phyloP scores from a whole-genome alignment of 2,329 filamentous ascomycete genomes.

The Drechslerella coelobrocha region DNA sequence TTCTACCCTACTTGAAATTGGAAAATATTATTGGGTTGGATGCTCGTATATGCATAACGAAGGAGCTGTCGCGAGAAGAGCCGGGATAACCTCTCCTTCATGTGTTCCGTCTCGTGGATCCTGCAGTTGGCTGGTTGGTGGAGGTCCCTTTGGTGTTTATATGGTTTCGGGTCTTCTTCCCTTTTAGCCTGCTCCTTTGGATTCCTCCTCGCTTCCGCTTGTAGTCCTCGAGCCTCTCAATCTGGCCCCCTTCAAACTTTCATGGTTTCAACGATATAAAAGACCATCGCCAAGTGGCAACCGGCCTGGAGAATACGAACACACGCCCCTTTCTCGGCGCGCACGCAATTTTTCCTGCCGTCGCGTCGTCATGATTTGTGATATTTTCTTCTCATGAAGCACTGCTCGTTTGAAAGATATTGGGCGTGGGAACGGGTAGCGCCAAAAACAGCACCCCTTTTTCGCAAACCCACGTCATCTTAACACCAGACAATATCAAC shows the following conservation, averaged over 20 bases:
- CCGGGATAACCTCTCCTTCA: no score
- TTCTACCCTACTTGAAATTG: no score
- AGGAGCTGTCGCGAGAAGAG: no score
- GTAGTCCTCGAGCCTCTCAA: no score
- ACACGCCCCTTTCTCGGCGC: slow-evolving; percentile 13
- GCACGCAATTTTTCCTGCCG: slow-evolving; percentile 28
- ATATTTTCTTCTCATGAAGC: slow-evolving; percentile 23
- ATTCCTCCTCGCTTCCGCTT: slow-evolving; percentile 7
- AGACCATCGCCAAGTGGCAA: slow-evolving; percentile 8
- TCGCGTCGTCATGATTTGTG: slow-evolving; percentile 9
- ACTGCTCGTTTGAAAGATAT: slow-evolving; percentile 41
- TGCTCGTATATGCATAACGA: no score
- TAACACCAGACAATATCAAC: neutral
- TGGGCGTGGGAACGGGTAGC: neutral
- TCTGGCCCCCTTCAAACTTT: slow-evolving; percentile 42
- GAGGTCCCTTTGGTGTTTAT: neutral
- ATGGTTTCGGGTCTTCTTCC: neutral
- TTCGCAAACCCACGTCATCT: neutral
- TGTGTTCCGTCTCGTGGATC: no score
- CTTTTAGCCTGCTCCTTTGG: neutral
- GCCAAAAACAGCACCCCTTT: neutral
- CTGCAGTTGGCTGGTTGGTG: no score
- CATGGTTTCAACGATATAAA: slow-evolving; percentile 30
- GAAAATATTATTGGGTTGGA: no score
- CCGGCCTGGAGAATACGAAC: slow-evolving; percentile 25